phyloP scores from a whole-genome alignment of 441 rosid species.

The Macaranga tanarius region DNA sequence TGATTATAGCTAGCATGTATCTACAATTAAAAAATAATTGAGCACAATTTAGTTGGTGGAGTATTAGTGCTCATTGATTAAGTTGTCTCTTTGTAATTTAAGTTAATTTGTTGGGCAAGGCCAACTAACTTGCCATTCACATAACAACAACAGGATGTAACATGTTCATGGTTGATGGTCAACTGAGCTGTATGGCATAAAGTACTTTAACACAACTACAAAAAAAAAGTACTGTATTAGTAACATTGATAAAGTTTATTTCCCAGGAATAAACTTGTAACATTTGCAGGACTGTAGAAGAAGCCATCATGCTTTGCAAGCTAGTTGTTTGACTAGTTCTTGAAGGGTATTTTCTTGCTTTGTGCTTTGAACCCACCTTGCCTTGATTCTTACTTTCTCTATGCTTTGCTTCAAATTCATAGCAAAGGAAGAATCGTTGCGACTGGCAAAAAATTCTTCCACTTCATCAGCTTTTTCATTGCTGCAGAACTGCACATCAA shows the following conservation, averaged over 20 bases:
- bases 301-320: conserved; percentile 5
- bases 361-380: conserved; percentile 37
- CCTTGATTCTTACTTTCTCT: conserved; percentile 39
- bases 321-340: conserved; percentile 29
- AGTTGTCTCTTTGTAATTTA: too few species aligned
- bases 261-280: not conserved
- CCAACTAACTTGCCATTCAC: conserved; percentile 15
- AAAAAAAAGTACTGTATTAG: too few species aligned
- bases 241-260: not conserved
- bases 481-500: conserved; percentile 35
- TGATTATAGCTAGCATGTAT: too few species aligned
- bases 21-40: too few species aligned
- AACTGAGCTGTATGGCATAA: not conserved
- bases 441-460: conserved; percentile 31
- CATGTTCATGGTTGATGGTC: not conserved
- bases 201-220: not conserved
- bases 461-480: conserved; percentile 39
- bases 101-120: not conserved
- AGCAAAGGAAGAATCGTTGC: conserved; percentile 24
- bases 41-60: too few species aligned
- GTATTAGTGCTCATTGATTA: too few species aligned
- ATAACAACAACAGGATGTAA: not conserved
- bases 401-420: conserved; percentile 43
- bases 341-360: conserved; percentile 34
- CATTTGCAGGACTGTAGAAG: not conserved